phyloP scores from a whole-genome alignment of 345 rosid species.

The Gossypium raimondii region DNA sequence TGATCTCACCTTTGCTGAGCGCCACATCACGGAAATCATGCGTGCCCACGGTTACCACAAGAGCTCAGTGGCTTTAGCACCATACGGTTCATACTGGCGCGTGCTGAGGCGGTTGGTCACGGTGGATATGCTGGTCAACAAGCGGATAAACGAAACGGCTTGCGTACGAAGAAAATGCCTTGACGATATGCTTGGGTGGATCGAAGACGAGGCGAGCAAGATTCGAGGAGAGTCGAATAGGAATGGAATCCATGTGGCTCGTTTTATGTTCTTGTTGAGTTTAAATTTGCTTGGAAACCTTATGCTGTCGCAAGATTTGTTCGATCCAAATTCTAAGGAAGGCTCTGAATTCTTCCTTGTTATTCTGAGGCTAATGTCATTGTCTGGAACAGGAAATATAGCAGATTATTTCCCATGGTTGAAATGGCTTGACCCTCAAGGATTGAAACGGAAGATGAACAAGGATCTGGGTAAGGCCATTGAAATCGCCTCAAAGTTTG shows the following conservation, averaged over 20 bases:
- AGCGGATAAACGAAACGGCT: constrained; percentile 38
- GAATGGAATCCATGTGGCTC: constrained; percentile 31
- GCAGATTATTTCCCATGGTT: constrained; percentile 44
- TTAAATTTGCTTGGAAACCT: constrained; percentile 53
- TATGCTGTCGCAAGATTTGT: constrained; percentile 48
- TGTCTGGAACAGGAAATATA: constrained; percentile 36
- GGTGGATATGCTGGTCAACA: constrained; percentile 42
- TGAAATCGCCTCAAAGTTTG: constrained; percentile 37
- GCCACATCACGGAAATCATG: constrained; percentile 44
- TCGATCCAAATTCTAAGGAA: constrained; percentile 36
- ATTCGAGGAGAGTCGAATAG: not conserved
- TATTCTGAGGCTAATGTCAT: constrained; percentile 32
- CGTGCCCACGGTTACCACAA: constrained; percentile 32
- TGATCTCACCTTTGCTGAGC: constrained; percentile 44
- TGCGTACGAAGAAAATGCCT: constrained; percentile 37
- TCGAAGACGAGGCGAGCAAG: constrained; percentile 31
- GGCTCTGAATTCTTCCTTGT: constrained; percentile 29
- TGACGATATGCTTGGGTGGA: constrained; percentile 42
- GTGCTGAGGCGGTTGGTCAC: constrained; percentile 38
- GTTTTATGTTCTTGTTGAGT: constrained; percentile 35
- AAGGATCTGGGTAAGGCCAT: constrained; percentile 47
- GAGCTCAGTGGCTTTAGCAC: constrained; percentile 48
- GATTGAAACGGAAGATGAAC: constrained; percentile 43
- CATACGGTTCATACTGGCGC: constrained; percentile 55
- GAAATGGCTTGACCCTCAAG: constrained; percentile 48